A percentile compares a stretch with the other conserved stretches of the same genome.
Evolutionary conservation across 2,329 filamentous ascomycete species (phyloP).

Genomic region (Colletotrichum acutatum): DNA sequence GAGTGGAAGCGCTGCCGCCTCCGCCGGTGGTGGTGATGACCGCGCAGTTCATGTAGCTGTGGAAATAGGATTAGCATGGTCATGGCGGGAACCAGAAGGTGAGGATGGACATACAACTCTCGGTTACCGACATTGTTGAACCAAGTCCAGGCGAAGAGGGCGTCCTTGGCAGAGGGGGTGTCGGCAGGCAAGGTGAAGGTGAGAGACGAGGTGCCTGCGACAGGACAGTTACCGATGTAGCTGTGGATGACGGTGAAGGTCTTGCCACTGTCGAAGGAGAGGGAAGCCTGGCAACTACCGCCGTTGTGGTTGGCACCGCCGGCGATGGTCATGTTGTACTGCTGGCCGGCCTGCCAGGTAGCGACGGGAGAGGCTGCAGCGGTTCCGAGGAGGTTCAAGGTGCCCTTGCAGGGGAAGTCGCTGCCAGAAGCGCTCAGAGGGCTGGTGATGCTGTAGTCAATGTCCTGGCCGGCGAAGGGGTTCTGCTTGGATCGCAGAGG

Average conservation of each 20-base stretch:
- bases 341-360: constrained; percentile 70
- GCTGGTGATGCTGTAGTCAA: constrained; percentile 78
- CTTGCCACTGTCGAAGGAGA: constrained; percentile 78
- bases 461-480: constrained; percentile 53
- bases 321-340: constrained; percentile 71
- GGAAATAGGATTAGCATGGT: not conserved
- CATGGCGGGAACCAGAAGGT: not conserved
- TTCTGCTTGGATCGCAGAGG: constrained; percentile 66
- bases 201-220: constrained; percentile 59
- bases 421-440: constrained; percentile 70
- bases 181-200: constrained; percentile 74
- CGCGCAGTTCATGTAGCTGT: constrained; percentile 83
- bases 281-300: constrained; percentile 80
- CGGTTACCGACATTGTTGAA: constrained; percentile 82
- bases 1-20: constrained; percentile 42
- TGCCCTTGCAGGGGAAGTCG: constrained; percentile 83
- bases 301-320: constrained; percentile 74
- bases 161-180: constrained; percentile 65
- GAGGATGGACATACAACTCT: constrained; percentile 64
- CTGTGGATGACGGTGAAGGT: constrained; percentile 76
- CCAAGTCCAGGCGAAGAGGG: constrained; percentile 81
- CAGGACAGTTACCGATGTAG: constrained; percentile 66
- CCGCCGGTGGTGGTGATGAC: constrained; percentile 68
- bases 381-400: constrained; percentile 60
- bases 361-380: constrained; percentile 63